phyloP scores from a whole-genome alignment of 768 basidiomycete genomes.

The Russula ochroleuca region DNA sequence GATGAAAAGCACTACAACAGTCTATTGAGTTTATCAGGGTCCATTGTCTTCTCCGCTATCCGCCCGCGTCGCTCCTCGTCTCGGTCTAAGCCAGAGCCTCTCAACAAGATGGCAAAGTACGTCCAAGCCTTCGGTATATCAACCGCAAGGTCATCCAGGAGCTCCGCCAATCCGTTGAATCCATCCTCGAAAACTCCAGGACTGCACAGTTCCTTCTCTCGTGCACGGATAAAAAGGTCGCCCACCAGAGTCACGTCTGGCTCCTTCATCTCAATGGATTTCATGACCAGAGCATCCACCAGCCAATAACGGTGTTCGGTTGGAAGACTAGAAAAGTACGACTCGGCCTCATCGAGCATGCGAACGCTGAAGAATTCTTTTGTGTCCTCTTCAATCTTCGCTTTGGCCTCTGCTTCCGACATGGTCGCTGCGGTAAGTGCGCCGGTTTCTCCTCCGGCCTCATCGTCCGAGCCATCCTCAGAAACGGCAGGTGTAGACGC shows the following conservation, averaged over 20 bases:
- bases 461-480: conserved; percentile 47
- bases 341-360: conserved; percentile 81
- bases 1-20: conserved; percentile 20
- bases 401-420: conserved; percentile 61
- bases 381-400: conserved; percentile 73
- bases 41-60: conserved; percentile 58
- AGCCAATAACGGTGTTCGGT: conserved; percentile 57
- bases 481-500: conserved; percentile 45
- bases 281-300: conserved; percentile 68
- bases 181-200: conserved; percentile 68
- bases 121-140: conserved; percentile 85
- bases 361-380: conserved; percentile 87
- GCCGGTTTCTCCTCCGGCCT: conserved; percentile 36
- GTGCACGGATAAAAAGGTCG: conserved; percentile 63
- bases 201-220: conserved; percentile 56
- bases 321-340: conserved; percentile 76
- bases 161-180: conserved; percentile 61
- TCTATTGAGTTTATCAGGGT: conserved; percentile 53
- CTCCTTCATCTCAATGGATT: conserved; percentile 78
- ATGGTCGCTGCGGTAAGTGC: conserved; percentile 40
- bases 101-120: conserved; percentile 70
- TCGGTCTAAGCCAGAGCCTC: conserved; percentile 54
- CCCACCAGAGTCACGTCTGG: conserved; percentile 73
- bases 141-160: conserved; percentile 83
- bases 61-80: conserved; percentile 55